Evolutionary conservation across 1,284 basidiomycete genomes (phyloP).

Genomic region (Ganoderma resinaceum): DNA sequence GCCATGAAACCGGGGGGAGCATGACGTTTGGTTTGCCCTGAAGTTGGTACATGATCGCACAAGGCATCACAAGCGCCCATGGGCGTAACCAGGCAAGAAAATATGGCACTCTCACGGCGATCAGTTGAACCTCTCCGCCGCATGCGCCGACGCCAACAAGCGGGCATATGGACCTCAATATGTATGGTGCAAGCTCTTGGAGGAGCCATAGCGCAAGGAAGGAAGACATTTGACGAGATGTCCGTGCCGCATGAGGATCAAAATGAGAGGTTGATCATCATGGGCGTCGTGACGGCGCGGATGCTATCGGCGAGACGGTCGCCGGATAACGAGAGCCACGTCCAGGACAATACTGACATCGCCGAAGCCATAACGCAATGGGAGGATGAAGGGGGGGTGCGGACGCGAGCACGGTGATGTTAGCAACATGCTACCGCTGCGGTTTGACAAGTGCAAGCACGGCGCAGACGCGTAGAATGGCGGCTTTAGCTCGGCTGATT

Average conservation of each 20-base stretch:
- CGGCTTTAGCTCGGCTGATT: background rate
- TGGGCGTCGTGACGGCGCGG: slow-evolving; percentile 5
- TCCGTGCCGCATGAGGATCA: slow-evolving; percentile 10
- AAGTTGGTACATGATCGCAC: slow-evolving; percentile 1
- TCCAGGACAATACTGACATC: background rate
- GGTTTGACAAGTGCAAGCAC: slow-evolving; percentile 1
- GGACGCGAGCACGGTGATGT: background rate
- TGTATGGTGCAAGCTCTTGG: background rate
- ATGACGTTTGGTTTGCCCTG: background rate
- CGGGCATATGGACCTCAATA: background rate
- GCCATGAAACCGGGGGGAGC: background rate
- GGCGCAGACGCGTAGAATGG: background rate
- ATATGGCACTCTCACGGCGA: background rate
- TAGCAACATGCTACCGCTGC: background rate
- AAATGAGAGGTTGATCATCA: slow-evolving; percentile 12
- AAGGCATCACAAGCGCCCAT: slow-evolving; percentile 20
- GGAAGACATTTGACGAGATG: background rate
- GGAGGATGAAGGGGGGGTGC: background rate
- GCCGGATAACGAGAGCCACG: background rate
- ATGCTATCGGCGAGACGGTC: background rate
- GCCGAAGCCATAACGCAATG: background rate
- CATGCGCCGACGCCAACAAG: background rate
- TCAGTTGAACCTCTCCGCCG: background rate
- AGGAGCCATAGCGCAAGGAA: background rate
- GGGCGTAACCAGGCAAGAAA: slow-evolving; percentile 7